phyloP scores from a whole-genome alignment of 345 rosid genomes.

The Combretum micranthum region DNA sequence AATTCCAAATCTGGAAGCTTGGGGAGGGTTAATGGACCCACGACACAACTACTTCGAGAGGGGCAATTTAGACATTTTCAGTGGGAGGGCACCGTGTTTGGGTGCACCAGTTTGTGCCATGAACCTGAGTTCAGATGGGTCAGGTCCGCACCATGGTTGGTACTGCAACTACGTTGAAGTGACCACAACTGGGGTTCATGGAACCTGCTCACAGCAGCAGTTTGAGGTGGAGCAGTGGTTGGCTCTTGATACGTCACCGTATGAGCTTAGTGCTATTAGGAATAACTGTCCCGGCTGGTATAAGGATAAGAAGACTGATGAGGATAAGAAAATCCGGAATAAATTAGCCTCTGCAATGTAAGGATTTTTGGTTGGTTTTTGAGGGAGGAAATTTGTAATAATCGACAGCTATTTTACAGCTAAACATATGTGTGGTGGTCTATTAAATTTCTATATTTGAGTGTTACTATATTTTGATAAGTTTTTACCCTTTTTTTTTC shows the following conservation, averaged over 20 bases:
- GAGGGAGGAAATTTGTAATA: too few species aligned
- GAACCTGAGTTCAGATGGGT: conserved; percentile 73
- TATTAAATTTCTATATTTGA: too few species aligned
- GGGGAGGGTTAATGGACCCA: conserved; percentile 88
- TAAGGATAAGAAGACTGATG: background rate
- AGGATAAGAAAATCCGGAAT: background rate
- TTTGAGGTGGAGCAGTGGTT: conserved; percentile 93
- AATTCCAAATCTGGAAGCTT: conserved; percentile 44
- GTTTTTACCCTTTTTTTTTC: too few species aligned
- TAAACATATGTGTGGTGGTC: too few species aligned
- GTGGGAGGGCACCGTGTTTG: conserved; percentile 63
- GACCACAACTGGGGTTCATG: conserved; percentile 51
- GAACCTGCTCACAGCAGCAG: conserved; percentile 37
- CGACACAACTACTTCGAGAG: conserved; percentile 80
- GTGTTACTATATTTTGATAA: too few species aligned
- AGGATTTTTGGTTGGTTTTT: too few species aligned
- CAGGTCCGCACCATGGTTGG: conserved; percentile 75
- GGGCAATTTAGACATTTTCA: conserved; percentile 83
- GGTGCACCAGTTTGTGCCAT: conserved; percentile 48
- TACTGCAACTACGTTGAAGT: conserved; percentile 85
- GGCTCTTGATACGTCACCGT: conserved; percentile 57
- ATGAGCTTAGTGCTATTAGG: conserved; percentile 44
- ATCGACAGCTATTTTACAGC: too few species aligned
- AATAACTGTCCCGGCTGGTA: conserved; percentile 33
- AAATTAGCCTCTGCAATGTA: too few species aligned